Evolutionary conservation across 2,329 filamentous ascomycete genomes (phyloP).

Genomic region (Rhytidhysteron rufulum): DNA sequence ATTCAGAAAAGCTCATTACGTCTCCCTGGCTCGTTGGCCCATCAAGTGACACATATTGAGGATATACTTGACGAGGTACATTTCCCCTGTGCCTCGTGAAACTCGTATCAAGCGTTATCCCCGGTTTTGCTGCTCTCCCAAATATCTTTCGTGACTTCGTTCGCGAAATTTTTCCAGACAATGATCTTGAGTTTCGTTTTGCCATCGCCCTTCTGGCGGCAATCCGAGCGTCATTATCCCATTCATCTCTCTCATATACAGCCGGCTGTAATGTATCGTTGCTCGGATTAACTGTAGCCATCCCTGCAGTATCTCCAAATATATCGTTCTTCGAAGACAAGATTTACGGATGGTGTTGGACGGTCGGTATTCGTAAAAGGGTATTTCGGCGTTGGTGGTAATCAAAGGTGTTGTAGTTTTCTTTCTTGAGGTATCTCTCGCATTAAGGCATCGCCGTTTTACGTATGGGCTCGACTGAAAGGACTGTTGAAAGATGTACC

Average conservation of each 20-base stretch:
- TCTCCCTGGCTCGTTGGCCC: slow-evolving; percentile 18
- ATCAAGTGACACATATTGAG: slow-evolving; percentile 26
- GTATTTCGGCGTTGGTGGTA: no score
- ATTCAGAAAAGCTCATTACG: slow-evolving; percentile 9
- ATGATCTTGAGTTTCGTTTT: slow-evolving; percentile 31
- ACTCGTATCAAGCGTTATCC: slow-evolving; percentile 67
- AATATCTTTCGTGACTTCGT: slow-evolving; percentile 55
- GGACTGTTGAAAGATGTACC: slow-evolving; percentile 7
- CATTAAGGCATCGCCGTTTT: slow-evolving; percentile 28
- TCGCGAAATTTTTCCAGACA: slow-evolving; percentile 32
- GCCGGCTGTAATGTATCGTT: no score
- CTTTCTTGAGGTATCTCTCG: no score
- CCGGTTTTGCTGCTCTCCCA: slow-evolving; percentile 57
- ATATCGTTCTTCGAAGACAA: no score
- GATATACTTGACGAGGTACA: slow-evolving; percentile 45
- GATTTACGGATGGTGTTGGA: no score
- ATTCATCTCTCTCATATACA: slow-evolving; percentile 12
- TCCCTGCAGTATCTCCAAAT: no score
- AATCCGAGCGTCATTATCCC: slow-evolving; percentile 22
- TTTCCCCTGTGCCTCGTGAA: slow-evolving; percentile 49
- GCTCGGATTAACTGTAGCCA: no score
- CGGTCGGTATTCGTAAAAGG: no score
- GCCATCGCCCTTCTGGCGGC: slow-evolving; percentile 23
- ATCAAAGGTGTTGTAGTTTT: no score
- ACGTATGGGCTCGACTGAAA: no score